A percentile compares a stretch with the other conserved stretches of the same genome.
These are phyloP conservation scores for Macrotyloma uniflorum DNA, from an alignment of 306 rosid genomes.

Conservation along the genomic window DNA sequence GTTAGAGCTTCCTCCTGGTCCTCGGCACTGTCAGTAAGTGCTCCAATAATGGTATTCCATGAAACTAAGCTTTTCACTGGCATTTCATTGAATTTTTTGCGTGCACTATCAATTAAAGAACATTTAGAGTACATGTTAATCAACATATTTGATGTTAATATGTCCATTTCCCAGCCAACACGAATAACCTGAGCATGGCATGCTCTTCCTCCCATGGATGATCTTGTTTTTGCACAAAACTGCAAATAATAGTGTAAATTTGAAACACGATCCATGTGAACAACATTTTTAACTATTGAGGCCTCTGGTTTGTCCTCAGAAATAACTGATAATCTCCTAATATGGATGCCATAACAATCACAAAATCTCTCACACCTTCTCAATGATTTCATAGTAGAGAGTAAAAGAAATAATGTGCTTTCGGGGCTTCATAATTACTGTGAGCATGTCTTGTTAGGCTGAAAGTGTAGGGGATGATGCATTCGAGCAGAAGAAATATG, in stretches of 20 bases:
- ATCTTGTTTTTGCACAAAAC: conserved; percentile 56
- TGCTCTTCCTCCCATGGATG: conserved; percentile 56
- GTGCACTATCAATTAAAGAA: conserved; percentile 55
- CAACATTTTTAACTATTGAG: conserved; percentile 33
- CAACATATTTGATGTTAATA: conserved; percentile 71
- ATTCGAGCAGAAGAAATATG: no score
- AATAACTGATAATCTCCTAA: conserved; percentile 46
- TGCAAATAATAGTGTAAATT: conserved; percentile 62
- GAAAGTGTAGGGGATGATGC: no score
- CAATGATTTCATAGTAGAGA: conserved; percentile 42
- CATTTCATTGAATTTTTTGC: conserved; percentile 66
- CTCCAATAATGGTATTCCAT: conserved; percentile 85
- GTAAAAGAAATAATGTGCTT: conserved; percentile 11
- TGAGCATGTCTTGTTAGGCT: not conserved
- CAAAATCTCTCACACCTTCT: conserved; percentile 39
- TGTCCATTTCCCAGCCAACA: conserved; percentile 57
- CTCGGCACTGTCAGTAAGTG: conserved; percentile 61
- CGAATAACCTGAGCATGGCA: conserved; percentile 68
- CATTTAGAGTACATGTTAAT: conserved; percentile 81
- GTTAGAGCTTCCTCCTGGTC: conserved; percentile 63
- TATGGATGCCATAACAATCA: conserved; percentile 19
- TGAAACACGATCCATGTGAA: conserved; percentile 38
- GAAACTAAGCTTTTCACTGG: conserved; percentile 72
- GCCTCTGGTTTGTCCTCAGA: conserved; percentile 33
- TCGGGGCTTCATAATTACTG: not conserved